Conservation (phyloP, 352 stramenopile genomes). For the Pythium volutum region DNA sequence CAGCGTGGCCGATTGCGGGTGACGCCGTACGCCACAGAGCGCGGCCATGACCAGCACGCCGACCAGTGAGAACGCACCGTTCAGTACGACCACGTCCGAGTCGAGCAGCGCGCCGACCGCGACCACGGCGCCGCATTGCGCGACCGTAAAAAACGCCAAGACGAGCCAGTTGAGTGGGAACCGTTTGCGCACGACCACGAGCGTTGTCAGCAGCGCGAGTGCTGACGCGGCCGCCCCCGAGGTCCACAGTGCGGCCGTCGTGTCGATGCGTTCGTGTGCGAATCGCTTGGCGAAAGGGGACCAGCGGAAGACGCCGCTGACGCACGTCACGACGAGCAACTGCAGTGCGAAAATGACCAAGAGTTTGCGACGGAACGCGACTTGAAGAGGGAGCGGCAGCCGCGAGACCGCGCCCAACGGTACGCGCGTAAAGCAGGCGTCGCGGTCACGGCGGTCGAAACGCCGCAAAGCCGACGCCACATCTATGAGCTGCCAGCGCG, state of each 20-base stretch:
- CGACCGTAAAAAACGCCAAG: constrained; percentile 17
- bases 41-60: constrained; percentile 18
- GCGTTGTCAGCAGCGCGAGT: constrained; percentile 9
- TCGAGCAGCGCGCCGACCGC: constrained; percentile 15
- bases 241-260: neutral
- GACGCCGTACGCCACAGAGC: constrained; percentile 6
- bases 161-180: constrained; percentile 29
- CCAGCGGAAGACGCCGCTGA: constrained; percentile 9
- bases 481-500: constrained; percentile 5
- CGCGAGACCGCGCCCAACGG: constrained; percentile 14
- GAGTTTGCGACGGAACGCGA: constrained; percentile 25
- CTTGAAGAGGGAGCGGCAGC: constrained; percentile 21
- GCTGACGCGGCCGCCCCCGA: neutral
- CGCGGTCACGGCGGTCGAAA: neutral
- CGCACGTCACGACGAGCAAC: constrained; percentile 9
- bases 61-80: constrained; percentile 13
- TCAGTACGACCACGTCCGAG: constrained; percentile 16
- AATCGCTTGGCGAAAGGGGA: neutral
- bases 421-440: neutral
- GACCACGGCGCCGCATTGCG: constrained; percentile 6
- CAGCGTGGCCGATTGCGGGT: too few relatives aligned
- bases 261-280: neutral
- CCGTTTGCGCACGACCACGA: constrained; percentile 5
- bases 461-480: neutral
- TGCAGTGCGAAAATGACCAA: constrained; percentile 25